Percentiles rank a stretch among this genome's conserved stretches.
Conservation (phyloP, 257 asterid species). For the Penstemon barbatus region DNA sequence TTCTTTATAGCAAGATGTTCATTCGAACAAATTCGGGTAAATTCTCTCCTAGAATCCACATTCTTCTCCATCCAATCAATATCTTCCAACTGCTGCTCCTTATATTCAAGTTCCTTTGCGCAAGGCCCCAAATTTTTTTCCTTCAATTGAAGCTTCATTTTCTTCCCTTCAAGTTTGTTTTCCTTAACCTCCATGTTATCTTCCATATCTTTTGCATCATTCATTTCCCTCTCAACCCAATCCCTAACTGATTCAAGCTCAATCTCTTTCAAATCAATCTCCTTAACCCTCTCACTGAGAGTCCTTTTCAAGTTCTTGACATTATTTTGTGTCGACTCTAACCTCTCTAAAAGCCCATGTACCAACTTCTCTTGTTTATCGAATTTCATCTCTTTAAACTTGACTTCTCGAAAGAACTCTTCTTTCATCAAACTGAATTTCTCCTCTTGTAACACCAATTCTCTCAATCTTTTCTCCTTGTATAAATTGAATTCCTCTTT, state of each 20-base stretch:
- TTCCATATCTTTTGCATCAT: constrained; percentile 27
- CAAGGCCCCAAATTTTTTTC: constrained; percentile 17
- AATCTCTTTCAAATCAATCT: constrained; percentile 18
- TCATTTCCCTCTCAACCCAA: constrained; percentile 31
- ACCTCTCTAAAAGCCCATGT: constrained; percentile 26
- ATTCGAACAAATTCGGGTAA: constrained; percentile 7
- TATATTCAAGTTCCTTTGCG: constrained; percentile 5
- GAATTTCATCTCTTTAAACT: constrained; percentile 24
- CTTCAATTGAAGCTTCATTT: constrained; percentile 26
- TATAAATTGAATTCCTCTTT: constrained; percentile 24
- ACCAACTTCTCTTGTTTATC: constrained; percentile 21
- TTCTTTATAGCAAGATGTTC: constrained; percentile 27
- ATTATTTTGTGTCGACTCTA: constrained; percentile 21
- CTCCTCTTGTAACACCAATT: constrained; percentile 31
- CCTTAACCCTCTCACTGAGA: constrained; percentile 21
- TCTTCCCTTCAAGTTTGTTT: constrained; percentile 24
- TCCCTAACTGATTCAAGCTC: constrained; percentile 8
- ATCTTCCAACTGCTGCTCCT: constrained; percentile 24
- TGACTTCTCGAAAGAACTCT: constrained; percentile 18
- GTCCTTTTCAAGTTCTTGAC: constrained; percentile 19
- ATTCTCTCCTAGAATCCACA: constrained; percentile 20
- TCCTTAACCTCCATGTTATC: constrained; percentile 2
- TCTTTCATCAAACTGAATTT: constrained; percentile 20
- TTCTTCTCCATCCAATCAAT: constrained; percentile 25
- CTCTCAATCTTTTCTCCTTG: constrained; percentile 28